Conservation (phyloP, 352 stramenopile species). For the Pythium grandisporangium region DNA sequence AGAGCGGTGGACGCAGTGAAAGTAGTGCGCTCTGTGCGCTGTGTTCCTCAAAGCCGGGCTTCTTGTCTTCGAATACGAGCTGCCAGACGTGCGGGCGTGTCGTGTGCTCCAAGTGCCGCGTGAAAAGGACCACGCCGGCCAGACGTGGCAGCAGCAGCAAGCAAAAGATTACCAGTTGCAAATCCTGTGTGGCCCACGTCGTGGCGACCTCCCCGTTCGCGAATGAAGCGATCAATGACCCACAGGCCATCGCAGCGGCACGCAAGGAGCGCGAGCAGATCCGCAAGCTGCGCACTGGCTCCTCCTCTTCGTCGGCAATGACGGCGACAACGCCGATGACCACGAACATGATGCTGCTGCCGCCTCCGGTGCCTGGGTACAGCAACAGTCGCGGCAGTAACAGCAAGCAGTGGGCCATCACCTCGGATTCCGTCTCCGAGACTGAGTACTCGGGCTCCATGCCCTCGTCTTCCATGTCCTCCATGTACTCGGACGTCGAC, state of each 20-base stretch:
- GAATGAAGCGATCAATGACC: conserved; percentile 24
- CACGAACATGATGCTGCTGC: neutral
- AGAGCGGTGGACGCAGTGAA: conserved; percentile 16
- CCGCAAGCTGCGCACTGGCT: neutral
- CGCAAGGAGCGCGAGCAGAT: conserved; percentile 19
- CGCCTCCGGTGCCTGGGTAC: too few species aligned
- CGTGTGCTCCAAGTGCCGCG: conserved; percentile 66
- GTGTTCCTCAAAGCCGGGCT: conserved; percentile 37
- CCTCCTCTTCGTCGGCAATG: neutral
- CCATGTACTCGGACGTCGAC: conserved; percentile 39
- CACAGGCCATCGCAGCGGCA: conserved; percentile 15
- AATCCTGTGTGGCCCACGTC: conserved; percentile 59
- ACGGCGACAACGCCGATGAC: neutral
- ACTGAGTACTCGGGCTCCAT: conserved; percentile 52
- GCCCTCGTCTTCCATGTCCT: conserved; percentile 43
- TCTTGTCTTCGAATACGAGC: conserved; percentile 43
- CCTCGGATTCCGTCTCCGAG: conserved; percentile 29
- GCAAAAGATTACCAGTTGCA: conserved; percentile 61
- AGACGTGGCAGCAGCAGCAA: conserved; percentile 23
- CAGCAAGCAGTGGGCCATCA: conserved; percentile 1
- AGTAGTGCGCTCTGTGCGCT: conserved; percentile 49
- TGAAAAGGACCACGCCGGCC: conserved; percentile 48
- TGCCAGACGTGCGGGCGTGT: conserved; percentile 61
- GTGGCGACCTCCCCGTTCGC: conserved; percentile 63
- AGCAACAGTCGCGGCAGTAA: neutral